These are phyloP conservation scores for Macrocybe gigantea DNA, from an alignment of 768 basidiomycete genomes.

Conservation along the genomic window DNA sequence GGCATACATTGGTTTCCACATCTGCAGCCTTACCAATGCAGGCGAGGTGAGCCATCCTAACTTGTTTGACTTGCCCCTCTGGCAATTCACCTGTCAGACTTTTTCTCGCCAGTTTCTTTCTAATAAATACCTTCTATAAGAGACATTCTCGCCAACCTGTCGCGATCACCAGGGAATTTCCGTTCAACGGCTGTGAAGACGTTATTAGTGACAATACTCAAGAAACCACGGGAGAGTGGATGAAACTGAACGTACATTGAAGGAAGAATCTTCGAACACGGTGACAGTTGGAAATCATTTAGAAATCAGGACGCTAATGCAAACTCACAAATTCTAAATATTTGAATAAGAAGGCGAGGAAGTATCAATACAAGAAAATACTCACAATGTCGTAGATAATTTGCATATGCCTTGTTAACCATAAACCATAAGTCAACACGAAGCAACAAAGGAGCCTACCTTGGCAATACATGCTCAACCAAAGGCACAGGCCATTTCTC, in stretches of 20 bases:
- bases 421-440: background rate
- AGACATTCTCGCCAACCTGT: conserved; percentile 78
- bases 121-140: conserved; percentile 70
- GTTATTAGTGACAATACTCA: background rate
- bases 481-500: conserved; percentile 93
- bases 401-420: conserved; percentile 65
- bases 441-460: conserved; percentile 28
- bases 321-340: conserved; percentile 44
- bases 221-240: background rate
- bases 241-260: conserved; percentile 41
- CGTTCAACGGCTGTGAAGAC: conserved; percentile 64
- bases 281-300: background rate
- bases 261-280: conserved; percentile 47
- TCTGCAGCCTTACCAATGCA: conserved; percentile 52
- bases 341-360: background rate
- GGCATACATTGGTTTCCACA: conserved; percentile 1
- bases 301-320: background rate
- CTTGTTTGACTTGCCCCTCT: conserved; percentile 84
- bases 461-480: conserved; percentile 78
- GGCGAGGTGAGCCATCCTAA: conserved; percentile 90
- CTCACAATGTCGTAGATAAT: conserved; percentile 88
- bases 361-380: conserved; percentile 5
- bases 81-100: background rate
- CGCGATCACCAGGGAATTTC: conserved; percentile 85
- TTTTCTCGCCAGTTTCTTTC: background rate